These are phyloP conservation scores for Pseudophaeomoniella oleicola DNA, from an alignment of 2,329 filamentous ascomycete genomes.

Conservation along the genomic window DNA sequence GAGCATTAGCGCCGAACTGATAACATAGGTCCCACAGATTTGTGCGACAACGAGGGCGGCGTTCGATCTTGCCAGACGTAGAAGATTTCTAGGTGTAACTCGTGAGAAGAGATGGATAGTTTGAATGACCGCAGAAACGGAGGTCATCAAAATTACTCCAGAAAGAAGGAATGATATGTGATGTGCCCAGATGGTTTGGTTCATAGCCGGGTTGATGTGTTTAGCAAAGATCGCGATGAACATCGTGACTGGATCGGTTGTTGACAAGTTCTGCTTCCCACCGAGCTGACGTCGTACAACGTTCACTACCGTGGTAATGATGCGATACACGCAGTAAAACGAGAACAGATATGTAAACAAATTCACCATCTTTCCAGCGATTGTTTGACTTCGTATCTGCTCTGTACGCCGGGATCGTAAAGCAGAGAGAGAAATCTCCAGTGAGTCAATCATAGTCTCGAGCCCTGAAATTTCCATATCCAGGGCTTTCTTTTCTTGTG, in stretches of 20 bases:
- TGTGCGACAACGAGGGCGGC: conserved; percentile 67
- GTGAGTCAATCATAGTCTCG: conserved; percentile 61
- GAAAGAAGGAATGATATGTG: conserved; percentile 74
- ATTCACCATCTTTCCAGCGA: conserved; percentile 49
- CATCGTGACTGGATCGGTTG: conserved; percentile 70
- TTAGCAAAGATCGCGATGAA: conserved; percentile 65
- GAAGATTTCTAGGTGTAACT: conserved; percentile 52
- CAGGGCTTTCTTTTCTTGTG: conserved; percentile 38
- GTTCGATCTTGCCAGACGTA: conserved; percentile 62
- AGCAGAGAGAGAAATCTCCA: conserved; percentile 49
- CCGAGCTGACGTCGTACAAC: conserved; percentile 44
- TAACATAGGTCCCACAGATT: conserved; percentile 72
- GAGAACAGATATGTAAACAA: conserved; percentile 56
- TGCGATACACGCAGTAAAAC: conserved; percentile 72
- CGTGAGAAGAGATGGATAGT: conserved; percentile 70
- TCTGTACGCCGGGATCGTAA: conserved; percentile 49
- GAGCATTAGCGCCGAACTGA: conserved; percentile 62
- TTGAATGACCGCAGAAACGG: conserved; percentile 70
- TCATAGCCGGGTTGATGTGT: conserved; percentile 70
- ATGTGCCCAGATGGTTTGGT: conserved; percentile 69
- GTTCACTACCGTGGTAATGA: conserved; percentile 56
- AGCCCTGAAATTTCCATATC: conserved; percentile 66
- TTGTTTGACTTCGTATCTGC: conserved; percentile 53
- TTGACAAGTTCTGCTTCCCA: conserved; percentile 42
- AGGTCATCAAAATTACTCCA: conserved; percentile 67